Evolutionary conservation across 2,329 filamentous ascomycete genomes (phyloP).

Genomic region (Fusarium fracticaudum): DNA sequence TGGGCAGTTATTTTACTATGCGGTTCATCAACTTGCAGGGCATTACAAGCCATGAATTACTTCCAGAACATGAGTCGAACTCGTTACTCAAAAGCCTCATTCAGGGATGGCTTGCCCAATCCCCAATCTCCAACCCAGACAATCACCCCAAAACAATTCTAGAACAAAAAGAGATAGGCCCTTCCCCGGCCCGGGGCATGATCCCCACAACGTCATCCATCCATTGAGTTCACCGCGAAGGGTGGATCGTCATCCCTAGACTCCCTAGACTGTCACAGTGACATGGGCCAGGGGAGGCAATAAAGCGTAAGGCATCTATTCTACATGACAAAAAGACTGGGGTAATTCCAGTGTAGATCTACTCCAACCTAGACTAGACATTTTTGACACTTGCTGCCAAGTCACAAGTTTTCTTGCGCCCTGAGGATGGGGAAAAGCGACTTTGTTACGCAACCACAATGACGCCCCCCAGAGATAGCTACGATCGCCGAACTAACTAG

Average conservation of each 20-base stretch:
- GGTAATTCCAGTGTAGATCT: accelerated
- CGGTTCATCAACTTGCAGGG: background rate
- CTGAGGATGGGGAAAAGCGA: background rate
- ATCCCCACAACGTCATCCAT: slow-evolving; percentile 34
- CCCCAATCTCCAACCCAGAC: background rate
- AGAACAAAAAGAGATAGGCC: slow-evolving; percentile 31
- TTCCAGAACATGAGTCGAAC: background rate
- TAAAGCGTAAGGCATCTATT: background rate
- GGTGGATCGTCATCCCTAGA: slow-evolving; percentile 30
- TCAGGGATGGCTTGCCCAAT: background rate
- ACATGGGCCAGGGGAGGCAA: background rate
- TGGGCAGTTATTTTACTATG: background rate
- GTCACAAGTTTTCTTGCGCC: background rate
- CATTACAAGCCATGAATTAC: background rate
- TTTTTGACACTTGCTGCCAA: background rate
- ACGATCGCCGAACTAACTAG: slow-evolving; percentile 7
- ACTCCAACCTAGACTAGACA: accelerated
- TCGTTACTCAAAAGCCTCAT: background rate
- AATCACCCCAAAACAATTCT: slow-evolving; percentile 8
- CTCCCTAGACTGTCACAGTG: background rate
- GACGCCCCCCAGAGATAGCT: slow-evolving; percentile 11
- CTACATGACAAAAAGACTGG: background rate
- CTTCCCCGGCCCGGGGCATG: slow-evolving; percentile 27
- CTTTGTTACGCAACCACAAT: slow-evolving; percentile 36
- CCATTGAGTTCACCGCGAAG: background rate